Evolutionary conservation across 768 basidiomycete genomes (phyloP).

Genomic region (Boletus fagicola): DNA sequence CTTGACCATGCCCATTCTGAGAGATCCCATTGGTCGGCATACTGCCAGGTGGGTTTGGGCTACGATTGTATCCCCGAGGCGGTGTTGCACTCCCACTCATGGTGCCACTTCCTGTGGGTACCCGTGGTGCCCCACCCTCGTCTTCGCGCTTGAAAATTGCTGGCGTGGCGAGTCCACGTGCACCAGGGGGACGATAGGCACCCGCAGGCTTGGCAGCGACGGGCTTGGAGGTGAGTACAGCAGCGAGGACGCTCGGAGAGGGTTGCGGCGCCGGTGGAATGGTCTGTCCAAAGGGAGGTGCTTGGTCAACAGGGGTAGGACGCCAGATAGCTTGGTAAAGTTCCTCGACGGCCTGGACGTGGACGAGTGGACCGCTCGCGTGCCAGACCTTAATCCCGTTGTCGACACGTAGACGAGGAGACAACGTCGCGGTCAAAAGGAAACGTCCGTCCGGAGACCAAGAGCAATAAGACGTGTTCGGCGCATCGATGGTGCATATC

Average conservation of each 20-base stretch:
- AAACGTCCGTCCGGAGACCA: slow-evolving; percentile 95
- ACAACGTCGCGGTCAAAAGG: slow-evolving; percentile 93
- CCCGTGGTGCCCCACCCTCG: slow-evolving; percentile 66
- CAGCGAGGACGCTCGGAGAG: slow-evolving; percentile 51
- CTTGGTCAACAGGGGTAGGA: slow-evolving; percentile 64
- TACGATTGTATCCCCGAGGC: slow-evolving; percentile 56
- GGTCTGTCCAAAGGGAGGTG: slow-evolving; percentile 61
- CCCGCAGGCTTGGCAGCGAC: slow-evolving; percentile 67
- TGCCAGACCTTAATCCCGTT: slow-evolving; percentile 98
- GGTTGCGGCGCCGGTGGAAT: slow-evolving; percentile 72
- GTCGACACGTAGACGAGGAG: slow-evolving; percentile 92
- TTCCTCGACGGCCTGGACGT: slow-evolving; percentile 80
- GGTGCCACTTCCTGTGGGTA: slow-evolving; percentile 39
- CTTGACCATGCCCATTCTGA: slow-evolving; percentile 37
- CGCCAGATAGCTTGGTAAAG: slow-evolving; percentile 89
- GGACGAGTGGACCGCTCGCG: slow-evolving; percentile 83
- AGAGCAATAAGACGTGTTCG: slow-evolving; percentile 91
- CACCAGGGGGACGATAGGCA: slow-evolving; percentile 92
- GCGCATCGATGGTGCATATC: slow-evolving; percentile 77
- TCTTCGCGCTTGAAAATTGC: slow-evolving; percentile 90
- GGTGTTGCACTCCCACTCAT: slow-evolving; percentile 60
- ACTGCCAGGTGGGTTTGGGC: slow-evolving; percentile 53
- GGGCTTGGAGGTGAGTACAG: slow-evolving; percentile 53
- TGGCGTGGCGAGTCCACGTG: slow-evolving; percentile 85
- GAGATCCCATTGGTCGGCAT: slow-evolving; percentile 35